Evolutionary conservation across 179 eudicot species (phyloP), one percentile per base, ranked within the genome.

Genomic region (Corrigiola litoralis): DNA sequence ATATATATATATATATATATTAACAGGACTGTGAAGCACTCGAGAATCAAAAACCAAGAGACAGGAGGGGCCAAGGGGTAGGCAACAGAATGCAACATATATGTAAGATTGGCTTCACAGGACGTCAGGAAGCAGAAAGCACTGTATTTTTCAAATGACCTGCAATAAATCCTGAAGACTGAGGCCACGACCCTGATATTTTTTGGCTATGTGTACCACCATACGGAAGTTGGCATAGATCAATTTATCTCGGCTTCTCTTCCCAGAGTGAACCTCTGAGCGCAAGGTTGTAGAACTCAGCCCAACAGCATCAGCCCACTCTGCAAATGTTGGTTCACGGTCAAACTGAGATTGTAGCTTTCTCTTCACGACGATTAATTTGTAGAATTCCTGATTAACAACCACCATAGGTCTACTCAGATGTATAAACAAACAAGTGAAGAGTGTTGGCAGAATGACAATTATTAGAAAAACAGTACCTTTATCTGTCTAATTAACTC

Each of bases 191-290:
- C 87, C 87, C 51, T 75, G 84, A 78, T 87, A 90, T 63, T 85
- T 82, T 78, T 87, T 92, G 63, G 96, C 98, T 76, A 92, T 80
- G 79, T 85, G 81, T 63, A 90, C 98, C 71, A 92, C 98, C 95
- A 92, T 63, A 24, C 98, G 90, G 41, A 84, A 77, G 72, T 92
- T 92, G 63, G 96, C 85, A 72, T 66, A 67, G 44, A 92, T 84
- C 75, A 92, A 66, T 76, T 79, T 87, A 49, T 87, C 89, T 37
- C 95, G 73, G 75, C 92, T 84, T 51, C 65, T 81, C 60, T 74
- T 71, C 57, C 92, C 84, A 56, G 73, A 40, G 68, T 78, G 81
- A 47, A 87, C 64, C 73, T 79, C 82, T 42, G 68, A 72, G 71
- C 74, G 79, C 86, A 92, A 78, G 46, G 71, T 80, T 55, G 70